Percentiles rank a stretch among this genome's conserved stretches.
These are phyloP conservation scores for Populus tomentosa DNA, from an alignment of 441 rosid species.

Conservation along the genomic window DNA sequence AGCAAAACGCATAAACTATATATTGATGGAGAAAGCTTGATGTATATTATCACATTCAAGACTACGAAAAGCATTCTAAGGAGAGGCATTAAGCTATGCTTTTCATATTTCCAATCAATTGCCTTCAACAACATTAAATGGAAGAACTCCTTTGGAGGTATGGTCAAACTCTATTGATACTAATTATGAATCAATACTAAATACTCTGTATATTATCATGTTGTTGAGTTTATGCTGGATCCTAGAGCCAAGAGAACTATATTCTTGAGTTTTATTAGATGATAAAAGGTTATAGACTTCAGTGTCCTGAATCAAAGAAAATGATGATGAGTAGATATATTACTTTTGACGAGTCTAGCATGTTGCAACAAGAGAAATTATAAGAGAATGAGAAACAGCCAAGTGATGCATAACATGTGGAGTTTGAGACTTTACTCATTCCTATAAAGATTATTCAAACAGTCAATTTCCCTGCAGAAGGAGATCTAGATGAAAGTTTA, in stretches of 20 bases:
- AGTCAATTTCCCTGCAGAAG: rapidly evolving
- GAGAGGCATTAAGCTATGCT: background rate
- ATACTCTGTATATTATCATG: background rate
- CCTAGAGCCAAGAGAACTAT: too few relatives aligned
- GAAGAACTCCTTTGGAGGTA: too few relatives aligned
- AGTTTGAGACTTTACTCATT: background rate
- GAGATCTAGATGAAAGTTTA: background rate
- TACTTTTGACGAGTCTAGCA: background rate
- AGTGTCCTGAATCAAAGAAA: background rate
- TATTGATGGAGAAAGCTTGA: background rate
- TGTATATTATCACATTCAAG: background rate
- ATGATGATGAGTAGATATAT: background rate
- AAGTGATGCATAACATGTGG: background rate
- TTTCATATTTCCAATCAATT: background rate
- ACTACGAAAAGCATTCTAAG: background rate
- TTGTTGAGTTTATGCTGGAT: background rate
- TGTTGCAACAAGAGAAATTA: background rate
- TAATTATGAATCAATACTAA: background rate
- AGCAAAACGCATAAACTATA: background rate
- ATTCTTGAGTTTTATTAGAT: too few relatives aligned
- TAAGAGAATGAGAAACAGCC: background rate
- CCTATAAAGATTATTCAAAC: background rate
- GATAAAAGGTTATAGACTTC: too few relatives aligned
- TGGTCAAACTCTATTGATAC: too few relatives aligned
- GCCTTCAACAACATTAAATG: background rate